Percentiles rank a stretch among this genome's conserved stretches.
Evolutionary conservation across 768 basidiomycete species (phyloP).

Genomic region (Naganishia friedmannii): DNA sequence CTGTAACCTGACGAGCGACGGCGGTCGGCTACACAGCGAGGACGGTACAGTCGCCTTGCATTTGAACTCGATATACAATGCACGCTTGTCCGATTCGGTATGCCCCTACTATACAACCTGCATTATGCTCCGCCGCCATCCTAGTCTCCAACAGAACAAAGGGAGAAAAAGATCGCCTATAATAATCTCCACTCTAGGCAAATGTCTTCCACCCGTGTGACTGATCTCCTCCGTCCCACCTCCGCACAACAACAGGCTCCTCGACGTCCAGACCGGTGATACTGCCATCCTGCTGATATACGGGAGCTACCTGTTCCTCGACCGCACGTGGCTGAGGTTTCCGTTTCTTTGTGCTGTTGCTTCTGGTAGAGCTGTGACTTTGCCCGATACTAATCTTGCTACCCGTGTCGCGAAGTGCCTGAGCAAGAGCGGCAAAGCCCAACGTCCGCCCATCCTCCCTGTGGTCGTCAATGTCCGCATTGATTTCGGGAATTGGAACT

Average conservation of each 20-base stretch:
- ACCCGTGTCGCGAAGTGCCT: constrained; percentile 26
- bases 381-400: constrained; percentile 3
- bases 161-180: no score
- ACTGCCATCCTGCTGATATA: neutral
- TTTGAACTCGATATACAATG: no score
- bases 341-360: neutral
- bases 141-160: neutral
- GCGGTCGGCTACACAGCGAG: neutral
- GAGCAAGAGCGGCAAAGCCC: constrained; percentile 24
- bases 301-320: neutral
- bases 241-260: constrained; percentile 5
- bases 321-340: neutral
- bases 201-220: constrained; percentile 32
- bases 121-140: neutral
- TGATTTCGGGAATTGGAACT: neutral
- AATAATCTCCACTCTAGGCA: constrained; percentile 12
- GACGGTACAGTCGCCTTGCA: neutral
- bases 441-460: constrained; percentile 12
- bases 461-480: neutral
- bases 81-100: neutral
- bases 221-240: constrained; percentile 15
- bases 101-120: neutral
- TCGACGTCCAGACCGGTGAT: neutral
- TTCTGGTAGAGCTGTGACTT: neutral
- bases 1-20: no score